Conservation (phyloP, 2,329 filamentous ascomycete genomes). For the Xylariaceae sp. region DNA sequence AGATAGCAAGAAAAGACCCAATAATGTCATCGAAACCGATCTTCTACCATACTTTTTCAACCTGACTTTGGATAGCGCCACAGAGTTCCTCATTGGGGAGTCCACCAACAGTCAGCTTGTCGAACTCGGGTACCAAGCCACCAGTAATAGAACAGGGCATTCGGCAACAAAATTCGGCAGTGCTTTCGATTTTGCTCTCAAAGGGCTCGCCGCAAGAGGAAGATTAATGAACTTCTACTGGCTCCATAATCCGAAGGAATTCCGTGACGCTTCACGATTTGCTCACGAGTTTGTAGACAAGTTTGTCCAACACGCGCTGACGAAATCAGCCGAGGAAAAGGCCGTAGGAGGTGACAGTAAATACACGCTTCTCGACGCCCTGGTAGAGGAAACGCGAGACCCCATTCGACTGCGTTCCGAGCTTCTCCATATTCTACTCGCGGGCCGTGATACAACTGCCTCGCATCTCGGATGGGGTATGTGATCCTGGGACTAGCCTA, state of each 20-base stretch:
- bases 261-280: neutral
- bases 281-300: neutral
- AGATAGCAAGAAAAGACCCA: neutral
- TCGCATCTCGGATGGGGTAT: slow-evolving; percentile 44
- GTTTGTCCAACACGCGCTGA: neutral
- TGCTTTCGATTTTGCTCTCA: neutral
- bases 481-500: slow-evolving; percentile 42
- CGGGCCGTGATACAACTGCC: slow-evolving; percentile 55
- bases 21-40: neutral
- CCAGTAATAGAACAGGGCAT: neutral
- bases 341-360: slow-evolving; percentile 1
- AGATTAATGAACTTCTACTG: neutral
- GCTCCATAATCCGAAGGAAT: neutral
- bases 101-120: neutral
- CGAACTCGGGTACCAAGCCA: neutral
- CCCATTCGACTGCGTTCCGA: slow-evolving; percentile 45
- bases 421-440: slow-evolving; percentile 40
- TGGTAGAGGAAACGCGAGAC: slow-evolving; percentile 44
- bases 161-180: neutral
- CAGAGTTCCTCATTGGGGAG: neutral
- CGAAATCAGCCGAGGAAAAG: neutral
- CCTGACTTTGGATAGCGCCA: neutral
- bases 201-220: neutral
- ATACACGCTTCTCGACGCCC: slow-evolving; percentile 42
- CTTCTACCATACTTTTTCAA: neutral